Percentiles rank a stretch among this genome's conserved stretches.
Conservation (phyloP, 768 basidiomycete species). For the Rhodotorula graminis region DNA sequence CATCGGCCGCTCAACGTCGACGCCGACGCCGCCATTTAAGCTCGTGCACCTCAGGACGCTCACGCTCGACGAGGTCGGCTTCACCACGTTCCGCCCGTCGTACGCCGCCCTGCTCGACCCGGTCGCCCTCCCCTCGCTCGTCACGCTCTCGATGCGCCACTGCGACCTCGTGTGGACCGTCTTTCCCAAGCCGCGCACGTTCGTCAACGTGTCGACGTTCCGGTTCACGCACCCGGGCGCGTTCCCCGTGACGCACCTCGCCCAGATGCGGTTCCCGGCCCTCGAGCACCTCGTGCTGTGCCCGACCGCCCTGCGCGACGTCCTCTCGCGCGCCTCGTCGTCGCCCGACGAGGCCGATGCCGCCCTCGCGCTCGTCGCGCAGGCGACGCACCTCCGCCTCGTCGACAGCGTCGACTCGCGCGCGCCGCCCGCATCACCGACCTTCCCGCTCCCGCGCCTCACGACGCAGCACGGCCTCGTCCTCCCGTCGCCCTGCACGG, state of each 20-base stretch:
- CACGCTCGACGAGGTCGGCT: background rate
- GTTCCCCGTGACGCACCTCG: background rate
- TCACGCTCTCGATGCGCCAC: background rate
- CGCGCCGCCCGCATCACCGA: no score
- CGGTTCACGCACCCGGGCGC: background rate
- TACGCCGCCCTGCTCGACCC: background rate
- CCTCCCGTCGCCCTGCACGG: no score
- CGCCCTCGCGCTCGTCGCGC: background rate
- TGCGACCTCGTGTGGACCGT: background rate
- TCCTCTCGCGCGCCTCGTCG: slow-evolving; percentile 11
- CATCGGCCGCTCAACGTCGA: background rate
- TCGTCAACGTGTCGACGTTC: background rate
- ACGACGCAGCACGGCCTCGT: background rate
- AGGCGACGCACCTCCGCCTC: background rate
- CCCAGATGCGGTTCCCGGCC: background rate
- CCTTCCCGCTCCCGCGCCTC: background rate
- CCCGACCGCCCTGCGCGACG: slow-evolving; percentile 68
- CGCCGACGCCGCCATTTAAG: background rate
- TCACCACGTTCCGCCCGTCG: background rate
- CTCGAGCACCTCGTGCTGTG: slow-evolving; percentile 50
- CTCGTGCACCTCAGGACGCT: background rate
- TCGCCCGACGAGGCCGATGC: background rate
- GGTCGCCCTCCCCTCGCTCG: background rate
- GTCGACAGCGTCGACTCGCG: background rate
- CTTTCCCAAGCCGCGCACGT: background rate